Conservation (phyloP, 139 green algal species). For the Tetradesmus obliquus region DNA sequence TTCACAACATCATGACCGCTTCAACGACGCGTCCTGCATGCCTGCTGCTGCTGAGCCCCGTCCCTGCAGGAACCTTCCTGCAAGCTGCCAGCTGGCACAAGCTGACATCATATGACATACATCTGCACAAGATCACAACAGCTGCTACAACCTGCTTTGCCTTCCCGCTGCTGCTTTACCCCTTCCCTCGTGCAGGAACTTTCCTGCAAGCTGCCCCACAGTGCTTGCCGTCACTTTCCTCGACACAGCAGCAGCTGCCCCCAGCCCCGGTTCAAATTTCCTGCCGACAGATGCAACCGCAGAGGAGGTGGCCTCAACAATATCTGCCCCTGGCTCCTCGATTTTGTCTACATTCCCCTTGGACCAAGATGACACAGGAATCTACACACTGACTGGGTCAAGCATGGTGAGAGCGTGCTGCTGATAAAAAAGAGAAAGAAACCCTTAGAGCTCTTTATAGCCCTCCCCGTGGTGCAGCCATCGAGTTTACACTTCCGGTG, state of each 20-base stretch:
- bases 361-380: not conserved
- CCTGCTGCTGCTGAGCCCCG: no score
- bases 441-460: no score
- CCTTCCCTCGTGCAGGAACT: not conserved
- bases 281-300: not conserved
- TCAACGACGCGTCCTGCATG: no score
- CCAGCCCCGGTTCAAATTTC: not conserved
- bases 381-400: not conserved
- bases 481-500: no score
- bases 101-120: no score
- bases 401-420: not conserved
- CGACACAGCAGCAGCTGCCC: not conserved
- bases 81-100: no score
- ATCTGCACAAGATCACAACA: no score
- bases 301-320: not conserved
- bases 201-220: conserved; percentile 7
- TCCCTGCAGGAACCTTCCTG: no score
- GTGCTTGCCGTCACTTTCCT: not conserved
- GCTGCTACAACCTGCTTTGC: not conserved
- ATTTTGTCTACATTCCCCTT: not conserved
- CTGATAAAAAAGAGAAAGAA: no score
- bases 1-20: no score
- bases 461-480: no score
- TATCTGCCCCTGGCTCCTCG: not conserved
- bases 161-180: not conserved